A percentile compares a stretch with the other conserved stretches of the same genome.
Evolutionary conservation across 163 green algal species (phyloP).

Genomic region (Trebouxiophyceae sp.): DNA sequence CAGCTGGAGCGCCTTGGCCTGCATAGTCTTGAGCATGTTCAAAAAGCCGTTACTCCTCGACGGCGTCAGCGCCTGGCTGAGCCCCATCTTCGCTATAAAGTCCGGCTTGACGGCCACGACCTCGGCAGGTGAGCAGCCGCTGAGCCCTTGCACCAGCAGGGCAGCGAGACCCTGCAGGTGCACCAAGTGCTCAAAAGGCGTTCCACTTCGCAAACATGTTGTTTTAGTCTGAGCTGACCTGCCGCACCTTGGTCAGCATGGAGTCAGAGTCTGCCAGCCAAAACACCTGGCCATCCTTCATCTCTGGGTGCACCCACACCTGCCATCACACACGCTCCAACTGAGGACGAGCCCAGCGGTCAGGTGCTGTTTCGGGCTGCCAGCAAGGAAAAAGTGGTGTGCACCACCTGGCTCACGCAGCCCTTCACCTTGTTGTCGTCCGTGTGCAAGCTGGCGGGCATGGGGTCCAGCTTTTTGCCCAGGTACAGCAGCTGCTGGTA

Average conservation of each 20-base stretch:
- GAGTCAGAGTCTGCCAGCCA: conserved; percentile 94
- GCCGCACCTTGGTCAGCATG: conserved; percentile 85
- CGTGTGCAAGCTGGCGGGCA: conserved; percentile 64
- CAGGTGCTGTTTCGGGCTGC: neutral
- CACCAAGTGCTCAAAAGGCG: neutral
- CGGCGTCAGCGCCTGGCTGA: conserved; percentile 93
- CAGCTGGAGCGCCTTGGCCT: conserved; percentile 76
- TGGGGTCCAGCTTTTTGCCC: conserved; percentile 77
- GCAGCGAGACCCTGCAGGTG: conserved; percentile 78
- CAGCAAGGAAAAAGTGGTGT: neutral
- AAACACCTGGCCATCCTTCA: conserved; percentile 67
- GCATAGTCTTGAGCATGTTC: conserved; percentile 98
- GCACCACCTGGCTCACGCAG: conserved; percentile 79
- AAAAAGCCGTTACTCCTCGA: conserved; percentile 98
- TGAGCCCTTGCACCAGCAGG: conserved; percentile 87
- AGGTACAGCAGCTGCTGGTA: conserved; percentile 99
- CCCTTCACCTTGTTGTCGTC: conserved; percentile 94
- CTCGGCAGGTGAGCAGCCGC: conserved; percentile 57
- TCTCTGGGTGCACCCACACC: conserved; percentile 87
- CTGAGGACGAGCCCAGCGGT: neutral
- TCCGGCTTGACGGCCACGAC: conserved; percentile 50
- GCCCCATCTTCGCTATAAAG: conserved; percentile 88
- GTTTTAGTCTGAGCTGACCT: too few species aligned
- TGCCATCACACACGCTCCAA: conserved; percentile 25
- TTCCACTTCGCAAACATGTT: too few species aligned